Conservation (phyloP, 2,329 filamentous ascomycete genomes). For the Xylaria arbuscula region DNA sequence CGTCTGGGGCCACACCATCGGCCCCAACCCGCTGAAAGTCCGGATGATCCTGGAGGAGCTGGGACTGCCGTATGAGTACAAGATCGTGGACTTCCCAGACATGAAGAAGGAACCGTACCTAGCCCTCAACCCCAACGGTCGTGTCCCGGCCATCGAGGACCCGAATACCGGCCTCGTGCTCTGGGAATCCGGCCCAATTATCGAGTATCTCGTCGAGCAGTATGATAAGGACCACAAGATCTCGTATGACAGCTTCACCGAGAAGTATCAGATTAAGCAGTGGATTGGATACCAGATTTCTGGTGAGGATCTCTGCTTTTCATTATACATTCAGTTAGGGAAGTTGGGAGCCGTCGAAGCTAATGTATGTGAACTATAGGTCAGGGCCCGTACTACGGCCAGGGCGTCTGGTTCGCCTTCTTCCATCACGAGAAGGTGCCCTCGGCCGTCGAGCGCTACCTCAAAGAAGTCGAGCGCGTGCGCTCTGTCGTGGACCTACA, state of each 20-base stretch:
- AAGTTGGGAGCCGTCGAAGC: not conserved
- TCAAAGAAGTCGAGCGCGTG: slow-evolving; percentile 57
- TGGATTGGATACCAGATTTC: slow-evolving; percentile 59
- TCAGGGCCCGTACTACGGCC: slow-evolving; percentile 63
- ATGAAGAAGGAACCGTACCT: slow-evolving; percentile 36
- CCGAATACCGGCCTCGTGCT: slow-evolving; percentile 38
- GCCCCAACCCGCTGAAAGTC: slow-evolving; percentile 50
- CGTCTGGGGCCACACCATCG: slow-evolving; percentile 43
- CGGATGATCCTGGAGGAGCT: slow-evolving; percentile 49
- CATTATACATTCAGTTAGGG: too few species aligned
- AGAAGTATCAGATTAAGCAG: slow-evolving; percentile 54
- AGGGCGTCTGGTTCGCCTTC: slow-evolving; percentile 55
- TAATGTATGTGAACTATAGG: slow-evolving; percentile 15
- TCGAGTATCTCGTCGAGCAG: slow-evolving; percentile 41
- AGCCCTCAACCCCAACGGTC: slow-evolving; percentile 40
- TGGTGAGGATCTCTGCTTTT: slow-evolving; percentile 41
- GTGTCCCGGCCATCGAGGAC: slow-evolving; percentile 41
- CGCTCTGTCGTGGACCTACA: slow-evolving; percentile 57
- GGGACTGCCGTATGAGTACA: slow-evolving; percentile 45
- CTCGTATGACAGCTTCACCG: slow-evolving; percentile 49
- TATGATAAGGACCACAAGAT: slow-evolving; percentile 55
- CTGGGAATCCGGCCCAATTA: slow-evolving; percentile 42
- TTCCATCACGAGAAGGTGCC: slow-evolving; percentile 57
- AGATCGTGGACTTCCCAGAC: slow-evolving; percentile 23
- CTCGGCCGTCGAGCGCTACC: slow-evolving; percentile 58